Evolutionary conservation across 768 basidiomycete species (phyloP).

Genomic region (Termitomyces sp.): DNA sequence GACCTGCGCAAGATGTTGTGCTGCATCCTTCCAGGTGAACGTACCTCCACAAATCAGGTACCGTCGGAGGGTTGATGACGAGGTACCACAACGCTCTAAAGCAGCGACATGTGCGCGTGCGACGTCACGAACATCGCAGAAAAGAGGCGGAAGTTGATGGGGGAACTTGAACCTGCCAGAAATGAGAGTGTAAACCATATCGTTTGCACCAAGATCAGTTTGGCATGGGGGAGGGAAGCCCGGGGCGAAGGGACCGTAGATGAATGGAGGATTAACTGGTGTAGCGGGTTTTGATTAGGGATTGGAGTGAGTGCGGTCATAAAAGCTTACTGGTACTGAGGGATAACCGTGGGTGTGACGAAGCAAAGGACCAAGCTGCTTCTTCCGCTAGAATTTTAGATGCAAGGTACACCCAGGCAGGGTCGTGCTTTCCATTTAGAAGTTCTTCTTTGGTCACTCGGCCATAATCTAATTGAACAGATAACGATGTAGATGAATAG

Average conservation of each 20-base stretch:
- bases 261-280: slow-evolving; percentile 14
- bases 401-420: slow-evolving; percentile 2
- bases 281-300: slow-evolving; percentile 8
- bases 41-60: slow-evolving; percentile 2
- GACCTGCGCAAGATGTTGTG: background rate
- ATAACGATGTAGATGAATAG: background rate
- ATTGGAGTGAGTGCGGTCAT: background rate
- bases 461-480: slow-evolving; percentile 3
- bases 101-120: slow-evolving; percentile 7
- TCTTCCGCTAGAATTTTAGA: slow-evolving; percentile 15
- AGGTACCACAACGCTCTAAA: background rate
- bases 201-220: slow-evolving; percentile 1
- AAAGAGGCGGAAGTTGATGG: slow-evolving; percentile 1
- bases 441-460: slow-evolving; percentile 2
- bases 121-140: slow-evolving; percentile 10
- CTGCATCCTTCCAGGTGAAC: slow-evolving; percentile 4
- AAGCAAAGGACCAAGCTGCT: slow-evolving; percentile 32
- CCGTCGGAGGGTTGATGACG: slow-evolving; percentile 6
- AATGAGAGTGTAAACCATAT: background rate
- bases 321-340: slow-evolving; percentile 22
- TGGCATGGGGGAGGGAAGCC: slow-evolving; percentile 2
- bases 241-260: slow-evolving; percentile 7
- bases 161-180: too few species aligned
- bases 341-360: slow-evolving; percentile 28
- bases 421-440: slow-evolving; percentile 4